Evolutionary conservation across 2,329 filamentous ascomycete species (phyloP).

Genomic region (Neocucurbitaria cava): DNA sequence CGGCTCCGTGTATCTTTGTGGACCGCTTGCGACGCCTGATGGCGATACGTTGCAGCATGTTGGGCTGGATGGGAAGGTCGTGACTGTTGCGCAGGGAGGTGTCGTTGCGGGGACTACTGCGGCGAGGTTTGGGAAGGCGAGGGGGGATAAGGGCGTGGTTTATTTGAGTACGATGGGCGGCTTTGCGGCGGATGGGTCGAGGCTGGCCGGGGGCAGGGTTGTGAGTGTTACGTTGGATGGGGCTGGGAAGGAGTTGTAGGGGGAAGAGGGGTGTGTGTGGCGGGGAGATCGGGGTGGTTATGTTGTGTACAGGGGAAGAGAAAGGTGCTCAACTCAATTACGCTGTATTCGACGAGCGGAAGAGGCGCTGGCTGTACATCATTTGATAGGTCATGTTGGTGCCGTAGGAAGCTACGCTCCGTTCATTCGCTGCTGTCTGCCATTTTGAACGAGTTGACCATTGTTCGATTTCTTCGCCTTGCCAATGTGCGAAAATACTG

Average conservation of each 20-base stretch:
- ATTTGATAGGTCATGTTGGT: too few relatives aligned
- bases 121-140: slow-evolving; percentile 20
- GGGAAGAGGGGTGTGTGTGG: background rate
- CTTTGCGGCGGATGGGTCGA: slow-evolving; percentile 23
- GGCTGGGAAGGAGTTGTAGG: background rate
- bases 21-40: slow-evolving; percentile 9
- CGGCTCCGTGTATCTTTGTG: slow-evolving; percentile 18
- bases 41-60: slow-evolving; percentile 18
- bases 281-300: background rate
- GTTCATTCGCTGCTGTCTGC: too few relatives aligned
- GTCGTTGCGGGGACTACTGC: slow-evolving; percentile 23
- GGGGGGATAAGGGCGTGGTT: slow-evolving; percentile 18
- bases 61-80: slow-evolving; percentile 12
- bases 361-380: too few relatives aligned
- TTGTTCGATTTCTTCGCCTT: too few relatives aligned
- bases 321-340: too few relatives aligned
- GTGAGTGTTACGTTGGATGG: slow-evolving; percentile 17
- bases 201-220: slow-evolving; percentile 31
- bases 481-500: too few relatives aligned
- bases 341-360: too few relatives aligned
- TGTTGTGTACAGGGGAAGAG: background rate
- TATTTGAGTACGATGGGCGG: slow-evolving; percentile 36
- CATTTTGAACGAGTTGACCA: too few relatives aligned
- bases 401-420: too few relatives aligned
- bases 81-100: slow-evolving; percentile 9